Conservation (phyloP, 768 basidiomycete species). For the Amyloporia xantha region DNA sequence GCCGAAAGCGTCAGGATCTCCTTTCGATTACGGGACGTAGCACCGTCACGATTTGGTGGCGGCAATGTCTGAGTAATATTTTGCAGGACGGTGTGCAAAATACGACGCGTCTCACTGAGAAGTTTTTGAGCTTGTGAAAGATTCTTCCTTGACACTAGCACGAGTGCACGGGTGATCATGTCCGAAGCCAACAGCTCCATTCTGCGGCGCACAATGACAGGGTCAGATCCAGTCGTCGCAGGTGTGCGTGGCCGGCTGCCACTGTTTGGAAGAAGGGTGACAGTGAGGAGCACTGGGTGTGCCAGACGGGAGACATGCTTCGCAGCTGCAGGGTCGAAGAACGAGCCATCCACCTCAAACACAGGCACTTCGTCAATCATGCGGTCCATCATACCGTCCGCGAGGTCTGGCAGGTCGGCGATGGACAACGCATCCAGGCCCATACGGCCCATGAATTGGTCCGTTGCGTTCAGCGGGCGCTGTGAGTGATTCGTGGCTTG, state of each 20-base stretch:
- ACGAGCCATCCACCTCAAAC: conserved; percentile 91
- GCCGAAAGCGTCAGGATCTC: conserved; percentile 68
- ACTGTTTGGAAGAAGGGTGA: conserved; percentile 71
- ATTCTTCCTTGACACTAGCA: conserved; percentile 88
- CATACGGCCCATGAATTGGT: conserved; percentile 83
- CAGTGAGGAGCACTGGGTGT: conserved; percentile 89
- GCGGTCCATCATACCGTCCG: conserved; percentile 89
- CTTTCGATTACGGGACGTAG: conserved; percentile 64
- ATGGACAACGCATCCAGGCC: conserved; percentile 71
- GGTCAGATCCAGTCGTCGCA: conserved; percentile 54
- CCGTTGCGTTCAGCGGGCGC: conserved; percentile 66
- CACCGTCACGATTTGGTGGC: conserved; percentile 39
- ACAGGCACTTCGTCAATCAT: conserved; percentile 99
- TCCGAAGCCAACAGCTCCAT: conserved; percentile 97
- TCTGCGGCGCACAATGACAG: conserved; percentile 83
- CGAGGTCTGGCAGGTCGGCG: conserved; percentile 66
- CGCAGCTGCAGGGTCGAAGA: conserved; percentile 82
- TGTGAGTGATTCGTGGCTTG: conserved; percentile 10
- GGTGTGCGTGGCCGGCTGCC: conserved; percentile 32
- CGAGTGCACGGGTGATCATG: conserved; percentile 93
- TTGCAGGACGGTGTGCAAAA: conserved; percentile 86
- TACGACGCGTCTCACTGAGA: conserved; percentile 84
- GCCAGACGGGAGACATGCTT: conserved; percentile 86
- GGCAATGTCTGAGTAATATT: conserved; percentile 72
- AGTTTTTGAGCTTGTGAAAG: conserved; percentile 87